These are phyloP conservation scores for Telopea speciosissima DNA, from an alignment of 177 flowering plant genomes.

Conservation along the genomic window DNA sequence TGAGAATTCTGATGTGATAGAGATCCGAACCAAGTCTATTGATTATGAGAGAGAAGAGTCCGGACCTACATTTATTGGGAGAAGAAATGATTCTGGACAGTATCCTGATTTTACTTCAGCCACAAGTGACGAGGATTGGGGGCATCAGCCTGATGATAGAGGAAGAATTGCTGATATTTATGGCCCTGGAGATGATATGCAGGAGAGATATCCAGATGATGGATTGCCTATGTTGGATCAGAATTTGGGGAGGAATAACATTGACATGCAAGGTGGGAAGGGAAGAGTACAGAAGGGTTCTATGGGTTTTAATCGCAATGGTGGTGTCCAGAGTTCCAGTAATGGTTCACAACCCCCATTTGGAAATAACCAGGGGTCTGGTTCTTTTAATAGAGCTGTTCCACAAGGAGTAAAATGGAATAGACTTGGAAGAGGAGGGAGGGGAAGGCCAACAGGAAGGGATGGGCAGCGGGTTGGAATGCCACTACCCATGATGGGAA, in stretches of 20 bases:
- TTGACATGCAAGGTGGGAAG: slow-evolving; percentile 47
- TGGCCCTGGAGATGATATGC: slow-evolving; percentile 44
- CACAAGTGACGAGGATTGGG: slow-evolving; percentile 53
- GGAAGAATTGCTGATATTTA: slow-evolving; percentile 35
- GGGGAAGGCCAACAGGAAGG: slow-evolving; percentile 69
- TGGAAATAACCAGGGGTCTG: slow-evolving; percentile 52
- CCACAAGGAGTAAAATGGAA: slow-evolving; percentile 60
- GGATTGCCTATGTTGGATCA: slow-evolving; percentile 39
- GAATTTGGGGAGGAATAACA: slow-evolving; percentile 47
- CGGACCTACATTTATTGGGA: slow-evolving; percentile 34
- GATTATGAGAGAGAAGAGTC: slow-evolving; percentile 75
- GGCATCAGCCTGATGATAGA: slow-evolving; percentile 45
- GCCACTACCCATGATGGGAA: slow-evolving; percentile 67
- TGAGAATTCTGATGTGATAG: slow-evolving; percentile 78
- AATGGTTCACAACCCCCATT: slow-evolving; percentile 51
- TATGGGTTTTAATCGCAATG: slow-evolving; percentile 29
- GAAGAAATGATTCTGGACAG: slow-evolving; percentile 38
- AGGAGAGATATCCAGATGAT: slow-evolving; percentile 58
- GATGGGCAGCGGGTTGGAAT: slow-evolving; percentile 63
- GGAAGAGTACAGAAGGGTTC: slow-evolving; percentile 54
- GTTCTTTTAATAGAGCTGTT: slow-evolving; percentile 43
- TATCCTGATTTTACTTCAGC: slow-evolving; percentile 40
- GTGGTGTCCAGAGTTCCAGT: slow-evolving; percentile 42
- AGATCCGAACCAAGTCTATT: slow-evolving; percentile 65
- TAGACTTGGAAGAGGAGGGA: slow-evolving; percentile 73